Conservation (phyloP, 768 basidiomycete species). For the Phanerochaete carnosa region DNA sequence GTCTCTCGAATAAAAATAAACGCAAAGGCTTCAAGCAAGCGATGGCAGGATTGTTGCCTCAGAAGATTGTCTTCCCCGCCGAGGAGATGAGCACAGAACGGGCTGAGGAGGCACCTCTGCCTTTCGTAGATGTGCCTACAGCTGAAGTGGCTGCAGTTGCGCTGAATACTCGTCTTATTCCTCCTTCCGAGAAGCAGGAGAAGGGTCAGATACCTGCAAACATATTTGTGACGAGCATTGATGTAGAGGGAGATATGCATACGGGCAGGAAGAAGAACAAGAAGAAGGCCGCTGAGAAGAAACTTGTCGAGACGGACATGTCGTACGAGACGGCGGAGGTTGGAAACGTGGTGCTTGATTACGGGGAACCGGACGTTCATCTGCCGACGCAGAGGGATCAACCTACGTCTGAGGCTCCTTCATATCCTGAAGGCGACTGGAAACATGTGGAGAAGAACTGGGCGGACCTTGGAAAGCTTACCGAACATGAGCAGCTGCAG, state of each 20-base stretch:
- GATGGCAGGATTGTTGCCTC: conserved; percentile 37
- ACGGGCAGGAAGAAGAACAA: conserved; percentile 33
- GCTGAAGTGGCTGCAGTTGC: conserved; percentile 8
- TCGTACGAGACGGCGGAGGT: conserved; percentile 12
- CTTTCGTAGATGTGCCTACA: conserved; percentile 5
- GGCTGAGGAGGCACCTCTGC: conserved; percentile 2
- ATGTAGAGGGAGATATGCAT: conserved; percentile 55
- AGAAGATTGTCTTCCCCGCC: conserved; percentile 52
- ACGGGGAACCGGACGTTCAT: conserved; percentile 19
- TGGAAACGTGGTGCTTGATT: conserved; percentile 32
- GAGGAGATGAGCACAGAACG: conserved; percentile 9
- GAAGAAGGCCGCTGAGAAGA: conserved; percentile 28
- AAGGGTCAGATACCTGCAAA: conserved; percentile 50
- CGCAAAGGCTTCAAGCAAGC: conserved; percentile 61
- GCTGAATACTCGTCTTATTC: conserved; percentile 37
- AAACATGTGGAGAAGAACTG: conserved; percentile 24
- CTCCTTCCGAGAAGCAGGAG: conserved; percentile 60
- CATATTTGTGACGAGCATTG: conserved; percentile 69
- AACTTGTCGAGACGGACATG: conserved; percentile 15
- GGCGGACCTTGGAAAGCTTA: conserved; percentile 21
- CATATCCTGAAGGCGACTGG: conserved; percentile 11
- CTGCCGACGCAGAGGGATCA: conserved; percentile 18
- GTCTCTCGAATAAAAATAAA: conserved; percentile 73
- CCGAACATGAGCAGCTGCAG: conserved; percentile 11
- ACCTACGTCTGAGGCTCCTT: not conserved